These are phyloP conservation scores for Lentinula raphanica DNA, from an alignment of 768 basidiomycete species.

Conservation along the genomic window DNA sequence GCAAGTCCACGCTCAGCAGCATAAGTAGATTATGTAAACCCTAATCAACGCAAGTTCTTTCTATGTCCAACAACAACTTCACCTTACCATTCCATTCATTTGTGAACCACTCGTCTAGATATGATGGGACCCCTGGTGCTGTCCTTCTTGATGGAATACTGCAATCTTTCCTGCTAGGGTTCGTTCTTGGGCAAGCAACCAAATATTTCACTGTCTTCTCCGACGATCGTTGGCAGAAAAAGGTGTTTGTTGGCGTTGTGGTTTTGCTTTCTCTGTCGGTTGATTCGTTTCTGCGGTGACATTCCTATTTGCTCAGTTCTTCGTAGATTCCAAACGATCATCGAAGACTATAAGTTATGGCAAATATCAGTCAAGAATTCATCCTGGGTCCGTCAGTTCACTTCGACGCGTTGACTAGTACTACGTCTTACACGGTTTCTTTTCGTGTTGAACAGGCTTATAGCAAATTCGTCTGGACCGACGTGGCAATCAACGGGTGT, in stretches of 20 bases:
- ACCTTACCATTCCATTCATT: background rate
- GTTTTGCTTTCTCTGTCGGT: constrained; percentile 39
- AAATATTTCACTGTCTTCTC: constrained; percentile 36
- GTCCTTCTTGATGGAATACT: constrained; percentile 42
- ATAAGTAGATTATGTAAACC: too few species aligned
- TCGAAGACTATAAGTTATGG: constrained; percentile 40
- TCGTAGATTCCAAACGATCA: constrained; percentile 30
- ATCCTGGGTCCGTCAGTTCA: constrained; percentile 28
- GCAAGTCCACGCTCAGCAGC: too few species aligned
- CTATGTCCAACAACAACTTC: background rate
- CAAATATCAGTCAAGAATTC: constrained; percentile 25
- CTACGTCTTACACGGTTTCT: background rate
- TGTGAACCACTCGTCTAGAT: background rate
- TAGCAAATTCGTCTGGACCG: constrained; percentile 37
- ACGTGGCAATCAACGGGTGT: constrained; percentile 43
- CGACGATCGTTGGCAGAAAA: constrained; percentile 41
- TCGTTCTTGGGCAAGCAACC: constrained; percentile 33
- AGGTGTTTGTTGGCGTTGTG: constrained; percentile 34
- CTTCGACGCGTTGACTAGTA: background rate
- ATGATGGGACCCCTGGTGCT: constrained; percentile 18
- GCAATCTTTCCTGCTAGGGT: constrained; percentile 44
- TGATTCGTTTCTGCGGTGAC: background rate
- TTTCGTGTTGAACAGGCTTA: constrained; percentile 24
- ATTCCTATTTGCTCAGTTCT: background rate
- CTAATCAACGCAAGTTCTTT: too few species aligned